phyloP scores from a whole-genome alignment of 495 filamentous ascomycete genomes.

The Aspergillus diversus region DNA sequence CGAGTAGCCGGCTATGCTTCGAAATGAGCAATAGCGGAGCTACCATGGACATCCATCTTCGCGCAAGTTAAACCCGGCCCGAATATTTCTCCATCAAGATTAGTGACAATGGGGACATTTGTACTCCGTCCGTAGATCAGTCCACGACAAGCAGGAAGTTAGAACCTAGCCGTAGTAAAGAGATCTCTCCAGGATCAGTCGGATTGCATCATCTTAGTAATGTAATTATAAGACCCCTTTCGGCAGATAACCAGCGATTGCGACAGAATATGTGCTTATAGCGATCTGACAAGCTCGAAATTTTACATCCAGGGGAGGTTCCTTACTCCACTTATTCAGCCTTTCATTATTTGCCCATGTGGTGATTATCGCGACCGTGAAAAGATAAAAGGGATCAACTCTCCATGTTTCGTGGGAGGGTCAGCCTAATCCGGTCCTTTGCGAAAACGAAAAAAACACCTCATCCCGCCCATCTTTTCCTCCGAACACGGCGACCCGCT shows the following conservation, averaged over 20 bases:
- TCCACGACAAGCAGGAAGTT: too few species aligned
- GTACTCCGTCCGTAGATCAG: too few species aligned
- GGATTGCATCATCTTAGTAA: conserved; percentile 2
- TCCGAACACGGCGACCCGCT: conserved; percentile 47
- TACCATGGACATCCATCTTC: too few species aligned
- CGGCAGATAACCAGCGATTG: conserved; percentile 20
- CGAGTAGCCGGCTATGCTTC: too few species aligned
- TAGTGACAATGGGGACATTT: too few species aligned
- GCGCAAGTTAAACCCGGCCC: too few species aligned
- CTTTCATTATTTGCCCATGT: background rate
- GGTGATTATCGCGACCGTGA: background rate
- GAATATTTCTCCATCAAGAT: too few species aligned
- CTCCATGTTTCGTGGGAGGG: conserved; percentile 16
- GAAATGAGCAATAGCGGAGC: too few species aligned
- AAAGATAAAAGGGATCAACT: conserved; percentile 5
- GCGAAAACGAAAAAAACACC: conserved; percentile 6
- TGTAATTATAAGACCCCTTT: background rate
- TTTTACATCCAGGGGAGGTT: background rate
- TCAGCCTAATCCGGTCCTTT: conserved; percentile 13
- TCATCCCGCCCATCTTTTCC: conserved; percentile 27
- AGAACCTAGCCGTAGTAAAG: background rate
- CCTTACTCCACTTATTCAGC: background rate
- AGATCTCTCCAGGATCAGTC: background rate
- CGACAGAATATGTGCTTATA: conserved; percentile 21
- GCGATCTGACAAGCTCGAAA: background rate